Evolutionary conservation across 352 stramenopile genomes (phyloP), one percentile per base, ranked within the genome.

Genomic region (Pythium pyrilobum): DNA sequence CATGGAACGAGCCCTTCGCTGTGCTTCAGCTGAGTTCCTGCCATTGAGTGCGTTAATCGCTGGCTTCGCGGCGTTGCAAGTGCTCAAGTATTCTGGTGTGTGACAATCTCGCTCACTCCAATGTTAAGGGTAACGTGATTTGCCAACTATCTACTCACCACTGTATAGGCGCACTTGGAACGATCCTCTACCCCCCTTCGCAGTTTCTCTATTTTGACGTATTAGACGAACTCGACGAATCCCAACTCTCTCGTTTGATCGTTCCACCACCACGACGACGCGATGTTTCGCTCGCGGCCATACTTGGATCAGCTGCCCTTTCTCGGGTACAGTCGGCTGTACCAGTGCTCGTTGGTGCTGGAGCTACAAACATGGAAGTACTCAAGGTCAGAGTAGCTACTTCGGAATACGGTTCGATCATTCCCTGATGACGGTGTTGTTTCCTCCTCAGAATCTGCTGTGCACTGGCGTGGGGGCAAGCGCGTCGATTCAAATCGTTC

Each of bases 151-250:
- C n/a, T 46, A 6, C 11, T 23, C 16, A 18, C 23, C 18, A 7
- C 39, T 32, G 39, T 27, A 31, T n/a, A 75, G 67, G 64, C 13
- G 61, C 62, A 28, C 48, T 72, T 16, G 62, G 66, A 10, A 33
- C 40, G 4, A 39, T 58, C 11, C 13, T 72, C 0, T 28, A 62
- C 29, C 61, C 50, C 16, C 13, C 51, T 3, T 62, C 37, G 16
- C 71, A 77, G 54, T 56, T 77, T 20, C 15, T 70, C 29, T 74
- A 74, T 48, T 73, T 67, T 45, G 71, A 80, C 28, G 25, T 42
- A 18, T 5, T 52, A 7, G 33, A 52, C 16, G n/a, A n/a, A n/a
- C n/a, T n/a, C n/a, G n/a, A n/a, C n/a, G n/a, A n/a, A n/a, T n/a
- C n/a, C n/a, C n/a, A n/a, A n/a, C n/a, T n/a, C n/a, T n/a, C n/a